Base-by-base conservation (phyloP, 148 eudicot species). In the Tetragonia tetragonoides region DNA sequence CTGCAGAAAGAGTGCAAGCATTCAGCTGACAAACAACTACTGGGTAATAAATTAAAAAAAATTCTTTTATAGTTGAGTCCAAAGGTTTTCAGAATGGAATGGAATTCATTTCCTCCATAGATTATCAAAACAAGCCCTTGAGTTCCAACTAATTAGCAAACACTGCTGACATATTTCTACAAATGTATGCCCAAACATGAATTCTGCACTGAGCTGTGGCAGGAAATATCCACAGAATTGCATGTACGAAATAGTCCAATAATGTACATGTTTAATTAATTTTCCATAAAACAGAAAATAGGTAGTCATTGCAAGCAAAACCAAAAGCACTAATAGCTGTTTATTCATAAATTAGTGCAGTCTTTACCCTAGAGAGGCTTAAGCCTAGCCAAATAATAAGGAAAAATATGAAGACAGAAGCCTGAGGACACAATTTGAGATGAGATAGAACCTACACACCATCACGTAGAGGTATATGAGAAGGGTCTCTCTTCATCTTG, bases 401-500 rank as follows among this genome's bases (percentile, higher is more conserved):
- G 17, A 51, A 5, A 17, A 42, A 42, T 41, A 54, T 14, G 53
- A 77, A 6, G 23, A 53, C 28, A 47, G n/a, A 61, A 67, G 34
- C 42, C 46, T 37, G 15, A 17, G 3, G 18, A 28, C 65, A 24
- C 39, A 42, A 74, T 68, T 53, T 66, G 38, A 39, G 65, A 44
- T 54, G 47, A 68, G 40, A 57, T 40, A 47, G 73, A 81, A 37
- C 60, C n/a, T 64, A 83, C 91, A 70, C 78, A 93, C 98, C 97
- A 84, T 85, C 86, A 84, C 93, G 90, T 77, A 81, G 73, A 79
- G 89, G 88, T 82, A 70, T 79, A 47, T 67, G 73, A 73, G 74
- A 77, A 66, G 79, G 74, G 39, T 66, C 24, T 51, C 24, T 72
- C 80, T 53, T 54, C 63, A 67, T 84, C 63, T 28, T 41, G n/a